These are phyloP conservation scores for Diaporthe velutina DNA, from an alignment of 2,329 filamentous ascomycete species.

Conservation along the genomic window DNA sequence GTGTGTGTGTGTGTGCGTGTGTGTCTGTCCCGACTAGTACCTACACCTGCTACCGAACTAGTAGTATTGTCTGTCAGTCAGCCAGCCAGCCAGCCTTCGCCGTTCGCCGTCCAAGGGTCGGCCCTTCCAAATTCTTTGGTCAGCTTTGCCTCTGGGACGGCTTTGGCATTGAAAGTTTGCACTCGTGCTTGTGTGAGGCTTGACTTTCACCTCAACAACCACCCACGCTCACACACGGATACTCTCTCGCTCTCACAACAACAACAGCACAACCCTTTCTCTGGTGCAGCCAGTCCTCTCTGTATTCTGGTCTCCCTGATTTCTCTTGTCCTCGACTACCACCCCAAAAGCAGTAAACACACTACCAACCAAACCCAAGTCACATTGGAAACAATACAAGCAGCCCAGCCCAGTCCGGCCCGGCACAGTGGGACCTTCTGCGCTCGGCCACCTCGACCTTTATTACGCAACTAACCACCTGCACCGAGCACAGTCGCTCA, in stretches of 20 bases:
- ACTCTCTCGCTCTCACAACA: not conserved
- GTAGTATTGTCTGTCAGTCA: not conserved
- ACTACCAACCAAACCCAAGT: not conserved
- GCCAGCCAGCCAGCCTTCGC: not conserved
- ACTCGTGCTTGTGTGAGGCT: slow-evolving; percentile 7
- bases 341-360: not conserved
- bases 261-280: not conserved
- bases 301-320: no score
- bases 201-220: slow-evolving; percentile 20
- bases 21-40: not conserved
- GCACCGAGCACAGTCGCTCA: not conserved
- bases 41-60: not conserved
- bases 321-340: not conserved
- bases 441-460: slow-evolving; percentile 21
- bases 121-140: slow-evolving; percentile 21
- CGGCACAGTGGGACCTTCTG: not conserved
- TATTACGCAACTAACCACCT: slow-evolving; percentile 20
- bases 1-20: not conserved
- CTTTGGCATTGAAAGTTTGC: slow-evolving; percentile 25
- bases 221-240: not conserved
- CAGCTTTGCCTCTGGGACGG: slow-evolving; percentile 30
- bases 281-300: not conserved
- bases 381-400: slow-evolving; percentile 10
- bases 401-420: slow-evolving; percentile 6
- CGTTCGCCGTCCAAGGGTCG: slow-evolving; percentile 5